phyloP scores from a whole-genome alignment of 768 basidiomycete genomes.

The Macrolepiota dolichaula region DNA sequence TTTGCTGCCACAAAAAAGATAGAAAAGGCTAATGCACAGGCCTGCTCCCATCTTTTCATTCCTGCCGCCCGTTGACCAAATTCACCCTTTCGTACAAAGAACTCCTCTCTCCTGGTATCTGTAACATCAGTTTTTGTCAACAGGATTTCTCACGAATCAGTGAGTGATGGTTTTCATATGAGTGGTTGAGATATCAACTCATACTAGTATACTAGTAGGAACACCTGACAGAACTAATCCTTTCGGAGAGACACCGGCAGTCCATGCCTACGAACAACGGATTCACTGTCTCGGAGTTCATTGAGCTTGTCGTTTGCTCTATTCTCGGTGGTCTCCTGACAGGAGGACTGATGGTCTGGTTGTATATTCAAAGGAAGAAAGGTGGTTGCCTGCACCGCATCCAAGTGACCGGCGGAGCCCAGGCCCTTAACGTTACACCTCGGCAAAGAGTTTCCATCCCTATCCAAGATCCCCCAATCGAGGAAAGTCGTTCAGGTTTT shows the following conservation, averaged over 20 bases:
- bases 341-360: not conserved
- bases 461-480: constrained; percentile 6
- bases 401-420: not conserved
- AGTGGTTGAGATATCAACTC: too few species aligned
- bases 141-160: too few species aligned
- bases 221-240: not conserved
- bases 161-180: too few species aligned
- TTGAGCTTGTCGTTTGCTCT: not conserved
- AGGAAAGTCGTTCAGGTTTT: not conserved
- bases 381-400: not conserved
- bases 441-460: constrained; percentile 3
- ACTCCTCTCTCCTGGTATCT: too few species aligned
- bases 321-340: not conserved
- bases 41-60: not conserved
- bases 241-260: not conserved
- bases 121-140: too few species aligned
- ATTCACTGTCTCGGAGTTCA: not conserved
- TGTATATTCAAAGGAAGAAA: not conserved
- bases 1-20: not conserved
- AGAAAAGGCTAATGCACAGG: not conserved
- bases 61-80: too few species aligned
- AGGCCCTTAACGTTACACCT: not conserved
- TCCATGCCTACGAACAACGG: not conserved
- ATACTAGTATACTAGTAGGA: too few species aligned
- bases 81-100: too few species aligned